phyloP scores from a whole-genome alignment of 202 grass and related monocot species.

The Panicum virgatum region DNA sequence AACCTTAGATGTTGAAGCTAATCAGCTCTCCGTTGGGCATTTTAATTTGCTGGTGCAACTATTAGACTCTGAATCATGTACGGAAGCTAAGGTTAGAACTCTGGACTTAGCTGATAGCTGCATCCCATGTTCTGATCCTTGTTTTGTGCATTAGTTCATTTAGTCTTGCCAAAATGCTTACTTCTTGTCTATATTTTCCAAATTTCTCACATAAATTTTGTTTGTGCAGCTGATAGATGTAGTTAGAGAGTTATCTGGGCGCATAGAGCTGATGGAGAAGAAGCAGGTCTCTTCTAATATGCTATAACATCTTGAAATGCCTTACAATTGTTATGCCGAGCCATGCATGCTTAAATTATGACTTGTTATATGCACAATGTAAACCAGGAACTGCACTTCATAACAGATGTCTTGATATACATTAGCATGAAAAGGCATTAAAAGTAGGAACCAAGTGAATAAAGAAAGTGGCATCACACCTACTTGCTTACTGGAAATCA shows the following conservation, averaged over 20 bases:
- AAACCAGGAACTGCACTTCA: neutral
- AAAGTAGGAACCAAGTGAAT: neutral
- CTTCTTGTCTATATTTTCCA: neutral
- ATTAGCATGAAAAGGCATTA: too few relatives aligned
- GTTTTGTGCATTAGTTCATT: neutral
- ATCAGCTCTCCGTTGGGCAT: constrained; percentile 29
- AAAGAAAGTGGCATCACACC: neutral
- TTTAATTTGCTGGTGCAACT: constrained; percentile 35
- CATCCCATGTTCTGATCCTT: constrained; percentile 14
- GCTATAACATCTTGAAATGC: neutral
- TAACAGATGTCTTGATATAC: neutral
- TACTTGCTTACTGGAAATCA: constrained; percentile 1
- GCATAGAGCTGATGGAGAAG: constrained; percentile 46
- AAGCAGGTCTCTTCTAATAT: constrained; percentile 52
- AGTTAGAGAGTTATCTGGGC: constrained; percentile 48
- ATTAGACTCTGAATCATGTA: constrained; percentile 38
- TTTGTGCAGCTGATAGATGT: constrained; percentile 40
- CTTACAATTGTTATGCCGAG: neutral
- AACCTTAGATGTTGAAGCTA: constrained; percentile 37
- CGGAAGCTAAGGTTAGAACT: constrained; percentile 41
- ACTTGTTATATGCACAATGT: neutral
- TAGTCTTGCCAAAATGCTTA: neutral
- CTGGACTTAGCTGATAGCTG: constrained; percentile 18
- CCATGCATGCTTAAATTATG: neutral
- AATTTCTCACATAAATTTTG: neutral